phyloP scores from a whole-genome alignment of 345 rosid genomes.

The Triadica sebifera region DNA sequence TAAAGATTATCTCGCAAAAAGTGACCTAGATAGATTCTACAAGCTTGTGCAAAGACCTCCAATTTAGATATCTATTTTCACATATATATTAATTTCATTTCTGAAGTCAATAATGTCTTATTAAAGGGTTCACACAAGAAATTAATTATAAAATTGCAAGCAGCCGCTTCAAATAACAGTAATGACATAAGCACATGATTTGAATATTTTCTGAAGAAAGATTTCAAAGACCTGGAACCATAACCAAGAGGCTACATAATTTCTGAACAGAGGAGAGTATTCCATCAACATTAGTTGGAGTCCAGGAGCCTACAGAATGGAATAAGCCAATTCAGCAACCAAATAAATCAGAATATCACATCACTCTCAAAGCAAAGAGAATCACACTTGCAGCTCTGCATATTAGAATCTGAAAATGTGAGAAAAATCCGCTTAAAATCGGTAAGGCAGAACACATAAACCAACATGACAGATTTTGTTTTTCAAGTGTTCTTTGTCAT shows the following conservation, averaged over 20 bases:
- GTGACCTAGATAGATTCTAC: neutral
- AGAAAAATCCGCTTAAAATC: neutral
- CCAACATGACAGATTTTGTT: neutral
- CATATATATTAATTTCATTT: neutral
- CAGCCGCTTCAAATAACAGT: neutral
- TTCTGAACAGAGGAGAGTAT: conserved; percentile 56
- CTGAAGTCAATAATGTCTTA: neutral
- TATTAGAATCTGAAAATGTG: neutral
- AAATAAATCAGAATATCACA: conserved; percentile 3
- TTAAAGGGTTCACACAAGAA: neutral
- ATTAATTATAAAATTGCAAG: neutral
- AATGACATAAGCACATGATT: neutral
- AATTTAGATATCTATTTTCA: neutral
- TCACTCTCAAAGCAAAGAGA: neutral
- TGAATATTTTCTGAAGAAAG: neutral
- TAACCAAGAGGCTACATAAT: conserved; percentile 73
- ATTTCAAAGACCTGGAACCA: conserved; percentile 61
- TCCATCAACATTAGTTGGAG: conserved; percentile 47
- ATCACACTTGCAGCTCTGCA: neutral
- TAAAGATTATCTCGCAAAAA: neutral
- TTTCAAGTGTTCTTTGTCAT: neutral
- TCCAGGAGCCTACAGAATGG: conserved; percentile 43
- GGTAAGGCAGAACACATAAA: neutral
- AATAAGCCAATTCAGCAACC: conserved; percentile 15
- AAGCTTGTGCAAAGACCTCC: neutral